A percentile compares a stretch with the other conserved stretches of the same genome.
phyloP scores from a whole-genome alignment of 305 asterid species.

The Fraxinus floribunda region DNA sequence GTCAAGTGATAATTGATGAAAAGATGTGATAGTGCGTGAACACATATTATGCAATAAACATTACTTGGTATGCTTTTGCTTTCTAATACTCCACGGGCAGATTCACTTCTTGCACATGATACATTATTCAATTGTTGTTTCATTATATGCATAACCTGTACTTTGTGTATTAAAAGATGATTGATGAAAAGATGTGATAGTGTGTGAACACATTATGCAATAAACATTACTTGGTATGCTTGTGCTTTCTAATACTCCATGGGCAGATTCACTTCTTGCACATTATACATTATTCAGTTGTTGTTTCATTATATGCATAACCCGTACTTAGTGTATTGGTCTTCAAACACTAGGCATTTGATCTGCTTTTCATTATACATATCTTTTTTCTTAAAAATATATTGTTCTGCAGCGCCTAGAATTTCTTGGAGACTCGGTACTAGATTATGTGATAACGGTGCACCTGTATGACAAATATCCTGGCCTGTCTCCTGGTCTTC shows the following conservation, averaged over 20 bases:
- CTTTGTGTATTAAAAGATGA: not conserved
- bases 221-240: not conserved
- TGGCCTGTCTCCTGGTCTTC: conserved; percentile 57
- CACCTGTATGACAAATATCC: conserved; percentile 59
- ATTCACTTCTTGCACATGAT: not conserved
- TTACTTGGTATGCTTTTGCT: not conserved
- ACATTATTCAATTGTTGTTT: not conserved
- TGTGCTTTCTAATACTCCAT: not conserved
- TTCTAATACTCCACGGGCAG: not conserved
- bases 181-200: not conserved
- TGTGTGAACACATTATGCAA: not conserved
- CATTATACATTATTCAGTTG: not conserved
- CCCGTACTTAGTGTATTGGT: not conserved
- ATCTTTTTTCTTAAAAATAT: not conserved
- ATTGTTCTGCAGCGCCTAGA: conserved; percentile 62
- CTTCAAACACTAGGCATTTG: not conserved
- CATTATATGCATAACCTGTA: not conserved
- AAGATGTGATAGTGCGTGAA: not conserved
- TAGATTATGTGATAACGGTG: conserved; percentile 62
- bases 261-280: not conserved
- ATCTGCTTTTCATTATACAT: not conserved
- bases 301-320: not conserved
- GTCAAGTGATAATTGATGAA: not conserved
- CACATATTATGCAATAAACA: not conserved
- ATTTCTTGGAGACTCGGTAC: conserved; percentile 85